These are phyloP conservation scores for Bruguiera parviflora DNA, from an alignment of 345 rosid species.

Conservation along the genomic window DNA sequence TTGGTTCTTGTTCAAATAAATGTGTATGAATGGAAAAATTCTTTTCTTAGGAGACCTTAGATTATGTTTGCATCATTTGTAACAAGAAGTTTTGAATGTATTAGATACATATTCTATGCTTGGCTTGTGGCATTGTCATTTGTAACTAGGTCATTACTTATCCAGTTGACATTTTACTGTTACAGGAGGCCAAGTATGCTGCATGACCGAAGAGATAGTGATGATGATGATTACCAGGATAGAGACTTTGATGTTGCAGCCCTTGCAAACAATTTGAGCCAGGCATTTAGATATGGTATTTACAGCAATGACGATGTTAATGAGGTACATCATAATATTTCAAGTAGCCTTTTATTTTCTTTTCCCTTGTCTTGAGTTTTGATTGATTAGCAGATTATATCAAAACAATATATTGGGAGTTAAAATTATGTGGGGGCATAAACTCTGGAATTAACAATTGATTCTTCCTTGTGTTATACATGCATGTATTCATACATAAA, in stretches of 20 bases:
- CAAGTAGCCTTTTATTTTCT: neutral
- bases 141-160: neutral
- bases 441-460: too few relatives aligned
- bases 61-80: too few relatives aligned
- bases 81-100: too few relatives aligned
- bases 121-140: neutral
- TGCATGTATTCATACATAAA: too few relatives aligned
- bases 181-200: conserved; percentile 86
- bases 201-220: conserved; percentile 87
- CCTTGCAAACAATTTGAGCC: conserved; percentile 83
- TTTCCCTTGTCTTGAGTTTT: neutral
- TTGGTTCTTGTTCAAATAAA: too few relatives aligned
- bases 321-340: conserved; percentile 47
- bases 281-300: conserved; percentile 87
- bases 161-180: neutral
- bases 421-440: too few relatives aligned
- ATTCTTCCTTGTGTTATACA: too few relatives aligned
- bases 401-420: too few relatives aligned
- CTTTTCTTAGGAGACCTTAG: too few relatives aligned
- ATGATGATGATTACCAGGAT: conserved; percentile 90
- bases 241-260: conserved; percentile 96
- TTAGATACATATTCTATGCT: neutral
- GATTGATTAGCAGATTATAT: too few relatives aligned
- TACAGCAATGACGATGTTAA: conserved; percentile 74
- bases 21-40: too few relatives aligned